phyloP scores from a whole-genome alignment of 73 alveolate species.

The Paramecium primaurelia region DNA sequence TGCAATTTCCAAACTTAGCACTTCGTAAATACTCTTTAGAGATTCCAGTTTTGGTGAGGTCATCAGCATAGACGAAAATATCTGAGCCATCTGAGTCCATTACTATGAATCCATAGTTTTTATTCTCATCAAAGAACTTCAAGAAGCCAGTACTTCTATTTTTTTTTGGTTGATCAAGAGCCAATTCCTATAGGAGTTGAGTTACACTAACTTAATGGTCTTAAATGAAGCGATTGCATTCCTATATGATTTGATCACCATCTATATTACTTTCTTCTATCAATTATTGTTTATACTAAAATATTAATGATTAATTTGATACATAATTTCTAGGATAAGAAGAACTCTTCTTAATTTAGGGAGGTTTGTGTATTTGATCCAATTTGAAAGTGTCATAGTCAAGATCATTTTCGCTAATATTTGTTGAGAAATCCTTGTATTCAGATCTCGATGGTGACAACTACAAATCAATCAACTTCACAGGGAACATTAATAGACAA shows the following conservation, averaged over 20 bases:
- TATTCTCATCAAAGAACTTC: conserved; percentile 79
- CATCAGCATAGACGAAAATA: conserved; percentile 79
- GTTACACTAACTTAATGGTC: neutral
- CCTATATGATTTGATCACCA: conserved; percentile 30
- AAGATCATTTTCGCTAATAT: conserved; percentile 13
- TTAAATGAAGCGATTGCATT: conserved; percentile 33
- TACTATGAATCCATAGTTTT: conserved; percentile 80
- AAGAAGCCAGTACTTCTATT: conserved; percentile 62
- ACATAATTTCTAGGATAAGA: conserved; percentile 32
- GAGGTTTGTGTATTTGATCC: neutral
- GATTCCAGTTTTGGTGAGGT: conserved; percentile 65
- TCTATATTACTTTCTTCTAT: conserved; percentile 21
- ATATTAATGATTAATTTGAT: neutral
- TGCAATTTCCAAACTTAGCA: conserved; percentile 40
- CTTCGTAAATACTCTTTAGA: conserved; percentile 60
- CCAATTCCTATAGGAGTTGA: neutral
- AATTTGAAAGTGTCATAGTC: neutral
- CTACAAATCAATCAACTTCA: conserved; percentile 13
- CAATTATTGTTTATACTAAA: neutral
- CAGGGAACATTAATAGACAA: conserved; percentile 45
- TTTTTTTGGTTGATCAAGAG: conserved; percentile 15
- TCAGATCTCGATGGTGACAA: conserved; percentile 35
- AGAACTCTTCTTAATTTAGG: conserved; percentile 44
- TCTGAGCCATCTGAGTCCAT: conserved; percentile 79
- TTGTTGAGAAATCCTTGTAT: conserved; percentile 24